phyloP scores from a whole-genome alignment of 768 basidiomycete genomes.

The Aureoboletus auriporus region DNA sequence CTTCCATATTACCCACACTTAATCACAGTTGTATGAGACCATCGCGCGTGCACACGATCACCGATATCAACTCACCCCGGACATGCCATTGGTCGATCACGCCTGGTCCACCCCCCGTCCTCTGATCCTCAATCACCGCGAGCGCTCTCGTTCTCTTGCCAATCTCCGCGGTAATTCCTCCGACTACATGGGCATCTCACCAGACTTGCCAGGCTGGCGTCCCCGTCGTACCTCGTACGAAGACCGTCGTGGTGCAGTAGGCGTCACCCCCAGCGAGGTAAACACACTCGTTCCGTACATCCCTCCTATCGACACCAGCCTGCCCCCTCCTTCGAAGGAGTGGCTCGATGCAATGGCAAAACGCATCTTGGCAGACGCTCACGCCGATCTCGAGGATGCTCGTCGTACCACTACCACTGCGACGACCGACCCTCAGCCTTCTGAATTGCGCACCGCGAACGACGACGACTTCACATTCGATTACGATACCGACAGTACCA shows the following conservation, averaged over 20 bases:
- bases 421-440: background rate
- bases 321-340: slow-evolving; percentile 12
- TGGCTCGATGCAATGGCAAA: slow-evolving; percentile 16
- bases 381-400: slow-evolving; percentile 9
- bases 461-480: slow-evolving; percentile 16
- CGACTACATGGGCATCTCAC: slow-evolving; percentile 22
- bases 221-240: slow-evolving; percentile 25
- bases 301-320: slow-evolving; percentile 20
- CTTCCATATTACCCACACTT: background rate
- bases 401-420: background rate
- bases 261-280: slow-evolving; percentile 24
- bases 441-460: background rate
- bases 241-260: slow-evolving; percentile 18
- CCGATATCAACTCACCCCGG: slow-evolving; percentile 8
- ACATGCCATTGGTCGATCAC: slow-evolving; percentile 8
- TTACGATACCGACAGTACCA: slow-evolving; percentile 21
- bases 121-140: slow-evolving; percentile 8
- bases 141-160: slow-evolving; percentile 15
- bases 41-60: slow-evolving; percentile 26
- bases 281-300: slow-evolving; percentile 24
- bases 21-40: slow-evolving; percentile 27
- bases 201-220: slow-evolving; percentile 20
- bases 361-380: slow-evolving; percentile 12
- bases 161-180: slow-evolving; percentile 12
- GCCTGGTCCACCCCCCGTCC: slow-evolving; percentile 9